Percentiles rank a stretch among this genome's conserved stretches.
Evolutionary conservation across 2,329 filamentous ascomycete genomes (phyloP).

Genomic region (Paramyrothecium roridum): DNA sequence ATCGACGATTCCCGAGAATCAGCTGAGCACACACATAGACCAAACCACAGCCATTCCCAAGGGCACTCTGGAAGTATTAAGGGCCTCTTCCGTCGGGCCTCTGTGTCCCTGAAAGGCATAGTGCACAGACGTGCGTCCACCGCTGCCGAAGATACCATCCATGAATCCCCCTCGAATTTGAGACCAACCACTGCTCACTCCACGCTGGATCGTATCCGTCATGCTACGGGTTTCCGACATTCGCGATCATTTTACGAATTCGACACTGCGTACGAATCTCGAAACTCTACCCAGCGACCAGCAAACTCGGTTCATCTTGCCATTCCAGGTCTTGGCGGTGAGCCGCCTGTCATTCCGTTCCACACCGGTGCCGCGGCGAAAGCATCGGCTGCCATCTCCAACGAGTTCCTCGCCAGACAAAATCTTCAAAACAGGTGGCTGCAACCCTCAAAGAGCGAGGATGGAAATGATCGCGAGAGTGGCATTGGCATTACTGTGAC

Average conservation of each 20-base stretch:
- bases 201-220: conserved; percentile 49
- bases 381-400: conserved; percentile 57
- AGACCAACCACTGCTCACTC: conserved; percentile 46
- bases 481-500: conserved; percentile 60
- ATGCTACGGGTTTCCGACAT: conserved; percentile 48
- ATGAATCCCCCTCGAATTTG: conserved; percentile 18
- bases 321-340: conserved; percentile 46
- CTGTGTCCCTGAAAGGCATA: conserved; percentile 50
- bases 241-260: conserved; percentile 42
- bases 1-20: conserved; percentile 27
- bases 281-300: conserved; percentile 15
- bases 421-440: conserved; percentile 39
- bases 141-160: conserved; percentile 23
- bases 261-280: conserved; percentile 22
- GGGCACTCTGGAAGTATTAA: conserved; percentile 35
- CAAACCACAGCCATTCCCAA: conserved; percentile 18
- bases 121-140: conserved; percentile 46
- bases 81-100: conserved; percentile 53
- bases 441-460: conserved; percentile 35
- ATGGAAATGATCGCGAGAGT: conserved; percentile 58
- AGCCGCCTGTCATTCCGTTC: conserved; percentile 58
- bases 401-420: conserved; percentile 41
- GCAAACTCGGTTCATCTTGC: conserved; percentile 29
- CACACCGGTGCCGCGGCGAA: conserved; percentile 60
- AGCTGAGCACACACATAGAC: conserved; percentile 15